phyloP scores from a whole-genome alignment of 768 basidiomycete genomes.

The Mycena vitilis region DNA sequence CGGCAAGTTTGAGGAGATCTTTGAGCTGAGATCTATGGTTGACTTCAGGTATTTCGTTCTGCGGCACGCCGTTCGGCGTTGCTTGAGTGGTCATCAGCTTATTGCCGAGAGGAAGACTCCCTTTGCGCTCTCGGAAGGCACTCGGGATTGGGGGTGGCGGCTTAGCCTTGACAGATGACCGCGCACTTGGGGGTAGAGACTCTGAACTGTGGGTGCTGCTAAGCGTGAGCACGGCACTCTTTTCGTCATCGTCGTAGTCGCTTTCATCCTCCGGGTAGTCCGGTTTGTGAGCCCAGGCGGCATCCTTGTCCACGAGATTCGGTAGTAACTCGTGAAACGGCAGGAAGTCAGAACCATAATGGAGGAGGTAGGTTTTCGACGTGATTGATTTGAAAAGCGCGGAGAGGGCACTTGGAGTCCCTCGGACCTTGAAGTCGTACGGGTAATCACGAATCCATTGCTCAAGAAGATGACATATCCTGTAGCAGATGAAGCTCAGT shows the following conservation, averaged over 20 bases:
- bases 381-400: slow-evolving; percentile 85
- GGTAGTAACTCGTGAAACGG: slow-evolving; percentile 81
- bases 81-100: slow-evolving; percentile 52
- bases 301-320: slow-evolving; percentile 73
- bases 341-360: slow-evolving; percentile 86
- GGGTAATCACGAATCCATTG: slow-evolving; percentile 83
- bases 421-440: slow-evolving; percentile 82
- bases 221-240: slow-evolving; percentile 42
- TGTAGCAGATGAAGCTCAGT: slow-evolving; percentile 41
- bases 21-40: slow-evolving; percentile 70
- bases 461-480: slow-evolving; percentile 84
- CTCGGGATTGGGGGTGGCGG: slow-evolving; percentile 33
- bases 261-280: slow-evolving; percentile 69
- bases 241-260: slow-evolving; percentile 62
- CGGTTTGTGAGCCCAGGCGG: slow-evolving; percentile 78
- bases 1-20: slow-evolving; percentile 68
- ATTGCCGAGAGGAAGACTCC: slow-evolving; percentile 71
- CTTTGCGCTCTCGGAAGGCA: slow-evolving; percentile 70
- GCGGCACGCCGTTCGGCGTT: slow-evolving; percentile 41
- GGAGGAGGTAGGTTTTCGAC: slow-evolving; percentile 82
- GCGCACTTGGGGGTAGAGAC: slow-evolving; percentile 32
- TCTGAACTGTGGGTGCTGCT: slow-evolving; percentile 38
- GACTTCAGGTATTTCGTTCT: slow-evolving; percentile 50
- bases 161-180: slow-evolving; percentile 40
- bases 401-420: slow-evolving; percentile 75